Base-by-base conservation (phyloP, 768 basidiomycete species). In the Sporobolomyces pararoseus region DNA sequence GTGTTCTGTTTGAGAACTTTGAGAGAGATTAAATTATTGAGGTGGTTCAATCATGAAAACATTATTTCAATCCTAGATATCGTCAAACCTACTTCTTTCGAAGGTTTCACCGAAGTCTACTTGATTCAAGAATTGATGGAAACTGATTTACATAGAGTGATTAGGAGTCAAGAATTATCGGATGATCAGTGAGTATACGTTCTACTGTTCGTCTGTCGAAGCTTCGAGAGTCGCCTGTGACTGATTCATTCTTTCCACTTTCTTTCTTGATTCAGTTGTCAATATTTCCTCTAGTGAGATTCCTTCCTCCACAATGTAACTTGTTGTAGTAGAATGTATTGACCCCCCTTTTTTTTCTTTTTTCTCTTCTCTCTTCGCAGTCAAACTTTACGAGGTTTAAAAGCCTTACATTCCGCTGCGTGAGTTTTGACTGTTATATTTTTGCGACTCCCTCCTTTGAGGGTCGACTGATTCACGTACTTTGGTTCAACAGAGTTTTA, bases 131-230 rank as follows among this genome's bases (percentile, higher is more conserved):
- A 78, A 55, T 70, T 77, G 21, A 78, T 77, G 76, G 76, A 78
- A 63, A 80, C 76, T 7, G 73, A 72, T 81, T 88, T 97, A 86
- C 94, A 97, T 79, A 89, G 95, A 23, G 94, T 96, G 49, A 95
- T 97, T 78, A 85, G 91, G 61, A 94, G 92, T 29, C 93, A 96
- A 78, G 89, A 94, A 79, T 85, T 97, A 10, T 91, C 89, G 31
- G 93, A 97, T 78, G 94, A 97, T 80, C 94, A 96, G 78, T 90
- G 88, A 16, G 92, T 88, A 83, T 90, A 89, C 77, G 89, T 90
- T 27, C 10, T 53, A n/a, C n/a, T n/a, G 21, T 23, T 14, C 12
- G 35, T 19, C 21, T 31, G 16, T 21, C 13, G 34, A 44, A 29
- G 2, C 32, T 14, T 29, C 7, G 39, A 9, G 10, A 42, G n/a